These are phyloP conservation scores for Prosopis cineraria DNA, from an alignment of 306 rosid species.

Conservation along the genomic window DNA sequence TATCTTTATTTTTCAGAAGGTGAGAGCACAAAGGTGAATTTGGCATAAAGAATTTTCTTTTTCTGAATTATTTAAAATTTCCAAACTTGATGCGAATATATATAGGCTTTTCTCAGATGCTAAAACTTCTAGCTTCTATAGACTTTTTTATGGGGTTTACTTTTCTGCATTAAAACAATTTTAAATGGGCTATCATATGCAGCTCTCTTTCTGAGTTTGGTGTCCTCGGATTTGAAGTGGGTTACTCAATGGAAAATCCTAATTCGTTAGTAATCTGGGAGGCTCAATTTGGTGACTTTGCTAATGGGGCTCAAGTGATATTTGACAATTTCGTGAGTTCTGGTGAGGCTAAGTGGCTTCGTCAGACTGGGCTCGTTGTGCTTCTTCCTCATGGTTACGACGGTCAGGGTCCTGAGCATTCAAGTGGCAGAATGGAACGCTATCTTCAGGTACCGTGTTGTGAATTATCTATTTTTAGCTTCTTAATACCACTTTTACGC, in stretches of 20 bases:
- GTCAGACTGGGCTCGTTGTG: constrained; percentile 91
- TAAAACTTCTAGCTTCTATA: neutral
- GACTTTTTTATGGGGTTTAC: neutral
- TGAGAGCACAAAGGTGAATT: neutral
- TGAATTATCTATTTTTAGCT: constrained; percentile 34
- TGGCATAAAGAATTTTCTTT: neutral
- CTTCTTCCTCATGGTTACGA: constrained; percentile 98
- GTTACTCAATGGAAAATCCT: constrained; percentile 97
- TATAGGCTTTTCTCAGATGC: neutral
- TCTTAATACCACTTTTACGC: neutral
- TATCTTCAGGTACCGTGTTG: constrained; percentile 78
- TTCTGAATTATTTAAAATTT: neutral
- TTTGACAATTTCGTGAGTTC: constrained; percentile 93
- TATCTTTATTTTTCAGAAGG: neutral
- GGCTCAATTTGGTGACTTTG: constrained; percentile 98
- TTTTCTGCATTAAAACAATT: neutral
- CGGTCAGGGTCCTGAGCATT: constrained; percentile 99
- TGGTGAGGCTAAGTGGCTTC: constrained; percentile 97
- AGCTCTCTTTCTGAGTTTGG: constrained; percentile 97
- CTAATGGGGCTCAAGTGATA: constrained; percentile 96
- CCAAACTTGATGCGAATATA: neutral
- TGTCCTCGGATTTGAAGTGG: constrained; percentile 97
- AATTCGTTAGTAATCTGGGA: constrained; percentile 95
- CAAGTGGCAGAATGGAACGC: constrained; percentile 89
- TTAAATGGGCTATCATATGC: constrained; percentile 27